These are phyloP conservation scores for Leptographium procerum DNA, from an alignment of 2,329 filamentous ascomycete genomes.

Conservation along the genomic window DNA sequence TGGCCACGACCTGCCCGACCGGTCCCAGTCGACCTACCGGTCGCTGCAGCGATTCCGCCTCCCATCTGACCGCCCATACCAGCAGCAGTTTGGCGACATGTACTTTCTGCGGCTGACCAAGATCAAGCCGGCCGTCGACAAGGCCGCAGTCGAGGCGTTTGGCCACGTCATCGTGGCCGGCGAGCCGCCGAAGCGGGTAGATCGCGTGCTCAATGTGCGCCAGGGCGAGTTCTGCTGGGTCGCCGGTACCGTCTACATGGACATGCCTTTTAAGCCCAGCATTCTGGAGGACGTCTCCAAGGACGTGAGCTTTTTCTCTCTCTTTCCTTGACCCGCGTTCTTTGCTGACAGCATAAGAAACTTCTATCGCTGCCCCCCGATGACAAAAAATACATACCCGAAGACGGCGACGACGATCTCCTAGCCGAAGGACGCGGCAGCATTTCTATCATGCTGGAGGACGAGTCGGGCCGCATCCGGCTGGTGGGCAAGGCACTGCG, in stretches of 20 bases:
- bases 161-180: constrained; percentile 64
- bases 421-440: constrained; percentile 13
- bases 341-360: constrained; percentile 2
- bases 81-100: constrained; percentile 95
- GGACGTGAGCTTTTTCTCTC: constrained; percentile 43
- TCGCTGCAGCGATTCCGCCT: constrained; percentile 66
- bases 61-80: constrained; percentile 61
- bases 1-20: constrained; percentile 32
- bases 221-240: constrained; percentile 97
- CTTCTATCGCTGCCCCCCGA: constrained; percentile 42
- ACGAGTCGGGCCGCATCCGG: constrained; percentile 81
- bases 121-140: constrained; percentile 74
- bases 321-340: constrained; percentile 33
- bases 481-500: constrained; percentile 62
- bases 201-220: constrained; percentile 86
- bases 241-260: constrained; percentile 89
- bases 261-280: constrained; percentile 91
- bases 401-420: constrained; percentile 45
- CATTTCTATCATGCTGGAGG: constrained; percentile 64
- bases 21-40: constrained; percentile 49
- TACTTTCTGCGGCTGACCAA: constrained; percentile 87
- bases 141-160: constrained; percentile 66
- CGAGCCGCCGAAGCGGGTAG: constrained; percentile 62
- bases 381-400: constrained; percentile 63
- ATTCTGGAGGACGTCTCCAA: constrained; percentile 91